phyloP scores from a whole-genome alignment of 164 flowering plant species.

The grape (Vitis vinifera) region DNA sequence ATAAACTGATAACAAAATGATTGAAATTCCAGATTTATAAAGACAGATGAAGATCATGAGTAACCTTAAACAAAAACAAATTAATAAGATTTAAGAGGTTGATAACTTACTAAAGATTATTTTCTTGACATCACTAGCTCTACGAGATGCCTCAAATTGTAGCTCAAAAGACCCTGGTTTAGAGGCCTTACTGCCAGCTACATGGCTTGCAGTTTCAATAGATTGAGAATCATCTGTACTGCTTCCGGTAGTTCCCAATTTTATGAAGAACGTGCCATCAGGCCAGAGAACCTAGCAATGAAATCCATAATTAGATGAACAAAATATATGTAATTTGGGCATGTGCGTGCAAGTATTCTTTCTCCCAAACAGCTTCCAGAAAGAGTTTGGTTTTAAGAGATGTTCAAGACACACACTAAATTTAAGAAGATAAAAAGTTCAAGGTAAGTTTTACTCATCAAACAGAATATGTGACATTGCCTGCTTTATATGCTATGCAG shows the following conservation, averaged over 20 bases:
- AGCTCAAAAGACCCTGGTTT: slow-evolving; percentile 68
- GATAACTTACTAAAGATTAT: slow-evolving; percentile 69
- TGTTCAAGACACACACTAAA: neutral
- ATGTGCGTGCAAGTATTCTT: neutral
- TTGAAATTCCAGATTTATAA: neutral
- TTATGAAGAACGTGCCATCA: slow-evolving; percentile 73
- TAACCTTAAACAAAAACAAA: neutral
- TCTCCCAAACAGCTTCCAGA: neutral
- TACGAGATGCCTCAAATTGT: slow-evolving; percentile 91
- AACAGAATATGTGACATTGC: slow-evolving; percentile 1
- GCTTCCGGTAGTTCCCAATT: slow-evolving; percentile 26
- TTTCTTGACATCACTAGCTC: slow-evolving; percentile 88
- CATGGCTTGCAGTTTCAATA: slow-evolving; percentile 19
- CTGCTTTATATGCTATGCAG: neutral
- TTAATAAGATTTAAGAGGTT: neutral
- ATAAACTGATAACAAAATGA: neutral
- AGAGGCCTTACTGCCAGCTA: slow-evolving; percentile 32
- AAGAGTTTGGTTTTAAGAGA: neutral
- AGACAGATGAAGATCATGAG: neutral
- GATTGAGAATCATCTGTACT: slow-evolving; percentile 21
- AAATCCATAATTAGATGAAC: slow-evolving; percentile 8
- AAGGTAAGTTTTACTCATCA: neutral
- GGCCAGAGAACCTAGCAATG: slow-evolving; percentile 85
- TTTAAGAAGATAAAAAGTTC: neutral
- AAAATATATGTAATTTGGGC: neutral